A percentile compares a stretch with the other conserved stretches of the same genome.
These are phyloP conservation scores for Amesomyces nigricolor DNA, from an alignment of 2,329 filamentous ascomycete species.

Conservation along the genomic window DNA sequence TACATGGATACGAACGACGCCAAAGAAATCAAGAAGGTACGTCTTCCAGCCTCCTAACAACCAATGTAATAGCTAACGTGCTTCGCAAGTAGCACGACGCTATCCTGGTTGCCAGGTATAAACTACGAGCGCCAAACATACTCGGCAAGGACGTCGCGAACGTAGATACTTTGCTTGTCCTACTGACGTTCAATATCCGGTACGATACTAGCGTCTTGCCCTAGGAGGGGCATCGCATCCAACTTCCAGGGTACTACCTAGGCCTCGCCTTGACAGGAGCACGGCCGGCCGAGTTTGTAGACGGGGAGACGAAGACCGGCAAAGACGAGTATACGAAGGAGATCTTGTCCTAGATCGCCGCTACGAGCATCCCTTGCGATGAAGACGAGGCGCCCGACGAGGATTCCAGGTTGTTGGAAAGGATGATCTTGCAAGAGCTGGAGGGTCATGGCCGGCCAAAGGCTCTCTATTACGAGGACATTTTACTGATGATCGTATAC, in stretches of 20 bases:
- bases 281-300: slow-evolving; percentile 29
- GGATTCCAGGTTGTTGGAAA: slow-evolving; percentile 21
- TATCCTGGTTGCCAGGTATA: background rate
- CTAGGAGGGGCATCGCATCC: slow-evolving; percentile 24
- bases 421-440: slow-evolving; percentile 23
- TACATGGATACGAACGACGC: slow-evolving; percentile 5
- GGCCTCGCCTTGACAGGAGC: slow-evolving; percentile 28
- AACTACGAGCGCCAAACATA: background rate
- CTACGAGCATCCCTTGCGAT: slow-evolving; percentile 8
- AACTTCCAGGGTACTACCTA: slow-evolving; percentile 28
- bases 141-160: slow-evolving; percentile 7
- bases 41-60: background rate
- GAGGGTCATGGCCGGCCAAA: background rate
- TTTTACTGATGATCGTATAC: background rate
- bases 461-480: background rate
- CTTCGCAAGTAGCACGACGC: slow-evolving; percentile 4
- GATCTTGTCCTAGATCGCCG: slow-evolving; percentile 27
- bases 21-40: slow-evolving; percentile 6
- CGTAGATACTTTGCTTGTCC: slow-evolving; percentile 20
- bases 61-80: background rate
- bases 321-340: slow-evolving; percentile 26
- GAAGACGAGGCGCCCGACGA: slow-evolving; percentile 20
- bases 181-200: slow-evolving; percentile 30
- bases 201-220: slow-evolving; percentile 28
- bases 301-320: slow-evolving; percentile 25